phyloP scores from a whole-genome alignment of 352 stramenopile species.

The Albugo candida region DNA sequence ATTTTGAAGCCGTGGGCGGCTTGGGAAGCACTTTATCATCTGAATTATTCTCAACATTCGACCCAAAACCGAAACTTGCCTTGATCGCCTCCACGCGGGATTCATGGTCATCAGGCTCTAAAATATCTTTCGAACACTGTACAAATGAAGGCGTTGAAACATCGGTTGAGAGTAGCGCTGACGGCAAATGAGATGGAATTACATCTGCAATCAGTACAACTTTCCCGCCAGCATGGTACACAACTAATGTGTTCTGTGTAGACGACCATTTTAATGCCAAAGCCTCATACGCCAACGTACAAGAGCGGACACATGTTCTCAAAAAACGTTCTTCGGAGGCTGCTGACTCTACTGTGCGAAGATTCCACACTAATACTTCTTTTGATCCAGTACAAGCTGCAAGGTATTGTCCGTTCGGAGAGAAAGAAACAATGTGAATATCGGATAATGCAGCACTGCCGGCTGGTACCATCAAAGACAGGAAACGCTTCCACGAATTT shows the following conservation, averaged over 20 bases:
- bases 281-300: constrained; percentile 32
- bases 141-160: constrained; percentile 3
- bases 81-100: constrained; percentile 65
- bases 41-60: constrained; percentile 9
- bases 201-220: constrained; percentile 46
- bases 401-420: constrained; percentile 58
- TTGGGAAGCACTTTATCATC: constrained; percentile 7
- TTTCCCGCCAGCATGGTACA: constrained; percentile 35
- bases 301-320: constrained; percentile 22
- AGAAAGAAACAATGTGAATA: constrained; percentile 55
- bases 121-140: background rate
- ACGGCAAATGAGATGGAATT: constrained; percentile 18
- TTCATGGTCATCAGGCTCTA: constrained; percentile 30
- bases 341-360: constrained; percentile 16
- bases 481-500: constrained; percentile 20
- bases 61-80: constrained; percentile 57
- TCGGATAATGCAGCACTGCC: constrained; percentile 31
- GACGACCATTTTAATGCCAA: constrained; percentile 38
- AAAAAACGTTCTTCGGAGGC: background rate
- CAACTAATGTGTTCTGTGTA: constrained; percentile 27
- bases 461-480: constrained; percentile 30
- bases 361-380: constrained; percentile 46
- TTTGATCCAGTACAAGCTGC: constrained; percentile 41
- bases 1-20: background rate
- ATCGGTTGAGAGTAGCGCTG: constrained; percentile 4